Evolutionary conservation across 495 filamentous ascomycete genomes (phyloP), one percentile per base, ranked within the genome.

Genomic region (Penicillium lividum): DNA sequence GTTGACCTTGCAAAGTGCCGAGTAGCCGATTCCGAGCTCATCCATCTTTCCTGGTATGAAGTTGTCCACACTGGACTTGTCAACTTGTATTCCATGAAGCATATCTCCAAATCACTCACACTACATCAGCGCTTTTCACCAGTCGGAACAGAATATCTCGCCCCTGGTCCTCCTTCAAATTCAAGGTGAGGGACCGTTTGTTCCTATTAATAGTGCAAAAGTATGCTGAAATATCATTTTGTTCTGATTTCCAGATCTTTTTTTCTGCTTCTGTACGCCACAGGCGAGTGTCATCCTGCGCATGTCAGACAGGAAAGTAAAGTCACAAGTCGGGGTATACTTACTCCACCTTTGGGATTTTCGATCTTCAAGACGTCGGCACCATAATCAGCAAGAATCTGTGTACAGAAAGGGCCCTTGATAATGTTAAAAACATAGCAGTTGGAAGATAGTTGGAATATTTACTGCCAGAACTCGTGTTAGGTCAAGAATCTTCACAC

Each of bases 361-460:
- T 97, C 92, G 46, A 96, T 80, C 69, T 97, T 97, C 74, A 97
- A 91, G 5, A 97, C 84, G 63, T 95, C 90, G 44, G 92, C 92
- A 13, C 92, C 92, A 66, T 96, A 82, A 68, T 96, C 92, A 54
- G 92, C 92, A 4, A 97, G 82, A 29, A 97, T 96, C 69, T 97
- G 92, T 31, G 92, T 96, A 61, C 90, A 93, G 68, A 95, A 96
- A 56, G 92, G 92, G 85, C 62, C 68, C 67, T 72, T 13, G 1
- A 36, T 36, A 5, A 0, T 44, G 48, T 56, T 16, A 58, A 53
- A 15, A 36, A 1, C 0, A 36, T 36, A 22, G 10, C 33, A 36
- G 7, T 16, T 33, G 27, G 7, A 10, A 36, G 44, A 44, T 43
- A 22, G 7, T 11, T 3, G 11, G 8, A 9, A 18, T 25, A 54